Conservation (phyloP, 2,329 filamentous ascomycete genomes). For the Penicillium brasilianum region DNA sequence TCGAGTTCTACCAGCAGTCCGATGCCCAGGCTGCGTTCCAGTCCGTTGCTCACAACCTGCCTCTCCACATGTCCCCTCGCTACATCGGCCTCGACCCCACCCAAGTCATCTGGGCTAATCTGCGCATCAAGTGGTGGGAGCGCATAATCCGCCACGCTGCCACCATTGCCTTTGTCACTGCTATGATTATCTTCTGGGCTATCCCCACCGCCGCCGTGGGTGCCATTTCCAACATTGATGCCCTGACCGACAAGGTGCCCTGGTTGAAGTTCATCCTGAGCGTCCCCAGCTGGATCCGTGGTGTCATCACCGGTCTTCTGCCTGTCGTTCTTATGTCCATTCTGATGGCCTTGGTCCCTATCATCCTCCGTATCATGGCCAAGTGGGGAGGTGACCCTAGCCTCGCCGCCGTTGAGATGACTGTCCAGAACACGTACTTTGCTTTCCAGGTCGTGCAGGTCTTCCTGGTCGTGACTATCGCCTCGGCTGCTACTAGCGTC, state of each 20-base stretch:
- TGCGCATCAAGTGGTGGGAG: conserved; percentile 87
- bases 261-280: conserved; percentile 76
- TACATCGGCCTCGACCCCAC: conserved; percentile 80
- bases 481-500: conserved; percentile 77
- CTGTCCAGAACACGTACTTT: conserved; percentile 91
- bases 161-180: conserved; percentile 73
- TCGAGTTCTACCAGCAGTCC: conserved; percentile 83
- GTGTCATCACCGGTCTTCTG: conserved; percentile 82
- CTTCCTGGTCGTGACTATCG: conserved; percentile 83
- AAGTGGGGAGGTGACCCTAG: conserved; percentile 81
- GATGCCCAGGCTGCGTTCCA: conserved; percentile 88
- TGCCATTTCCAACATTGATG: conserved; percentile 80
- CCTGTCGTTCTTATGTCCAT: conserved; percentile 79
- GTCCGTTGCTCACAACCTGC: conserved; percentile 82
- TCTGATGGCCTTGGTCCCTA: conserved; percentile 83
- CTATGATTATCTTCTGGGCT: conserved; percentile 85
- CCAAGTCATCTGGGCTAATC: conserved; percentile 85
- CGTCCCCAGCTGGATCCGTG: conserved; percentile 73
- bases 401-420: conserved; percentile 78
- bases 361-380: conserved; percentile 81
- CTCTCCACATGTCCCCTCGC: conserved; percentile 83
- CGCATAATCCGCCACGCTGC: conserved; percentile 72
- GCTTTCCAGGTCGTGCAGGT: conserved; percentile 75
- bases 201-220: conserved; percentile 80
- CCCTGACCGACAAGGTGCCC: conserved; percentile 64